Evolutionary conservation across 1,139 yeast genomes (phyloP), one percentile per base, ranked within the genome.

Genomic region (Kluyveromyces sp.): DNA sequence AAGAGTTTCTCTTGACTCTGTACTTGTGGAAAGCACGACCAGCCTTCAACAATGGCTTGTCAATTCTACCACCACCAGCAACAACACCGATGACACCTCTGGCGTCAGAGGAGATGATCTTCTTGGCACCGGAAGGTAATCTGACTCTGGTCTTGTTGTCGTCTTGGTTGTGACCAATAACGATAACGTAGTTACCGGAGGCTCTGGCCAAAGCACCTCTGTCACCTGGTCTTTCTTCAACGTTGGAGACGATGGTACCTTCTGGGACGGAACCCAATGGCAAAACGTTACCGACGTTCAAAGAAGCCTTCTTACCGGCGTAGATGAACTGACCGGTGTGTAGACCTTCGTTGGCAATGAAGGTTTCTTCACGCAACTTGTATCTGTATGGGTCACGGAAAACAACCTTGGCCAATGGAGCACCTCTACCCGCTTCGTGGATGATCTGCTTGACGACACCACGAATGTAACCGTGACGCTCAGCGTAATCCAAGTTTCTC

Each of bases 361-460:
- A 89, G 66, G 94, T 89, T 79, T 92, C 97, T 74, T 87, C 95
- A 78, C 95, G 88, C 74, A 83, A 77, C 79, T 83, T 89, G 87
- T 83, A 89, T 78, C 79, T 86, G 94, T 92, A 89, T 74, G 98
- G 97, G 75, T 92, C 97, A 74, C 97, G 87, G 96, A 92, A 92
- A 59, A 78, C 92, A 72, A 92, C 96, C 80, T 86, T 89, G 67
- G 97, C 98, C 69, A 92, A 83, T 70, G 98, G 98, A 71, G 98
- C 98, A 80, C 98, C 98, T 77, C 98, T 84, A 74, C 98, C 98
- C 68, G 98, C 94, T 70, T 92, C 98, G 80, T 92, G 98, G 76
- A 92, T 78, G 76, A 92, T 92, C 75, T 84, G 94, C 83, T 89
- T 89, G 64, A 92, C 97, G 62, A 92, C 81, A 77, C 98, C 98